Percentiles rank a stretch among this genome's conserved stretches.
These are phyloP conservation scores for Sextonia rubra DNA, from an alignment of 164 flowering plant genomes.

Conservation along the genomic window DNA sequence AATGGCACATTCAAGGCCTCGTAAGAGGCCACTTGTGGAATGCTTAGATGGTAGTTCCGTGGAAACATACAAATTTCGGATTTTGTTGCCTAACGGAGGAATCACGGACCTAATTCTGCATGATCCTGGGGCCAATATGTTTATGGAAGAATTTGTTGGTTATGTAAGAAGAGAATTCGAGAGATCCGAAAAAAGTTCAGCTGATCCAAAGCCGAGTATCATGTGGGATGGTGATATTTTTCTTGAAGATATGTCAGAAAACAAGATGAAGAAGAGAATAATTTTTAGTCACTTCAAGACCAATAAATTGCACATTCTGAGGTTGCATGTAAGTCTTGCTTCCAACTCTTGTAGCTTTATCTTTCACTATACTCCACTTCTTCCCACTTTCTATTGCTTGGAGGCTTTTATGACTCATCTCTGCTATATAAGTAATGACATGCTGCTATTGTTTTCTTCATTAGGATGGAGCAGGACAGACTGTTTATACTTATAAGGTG, in stretches of 20 bases:
- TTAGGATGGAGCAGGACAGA: constrained; percentile 51
- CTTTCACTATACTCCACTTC: neutral
- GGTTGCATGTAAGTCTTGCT: constrained; percentile 44
- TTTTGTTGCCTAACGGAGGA: constrained; percentile 53
- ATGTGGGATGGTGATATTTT: constrained; percentile 38
- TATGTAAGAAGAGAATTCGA: constrained; percentile 25
- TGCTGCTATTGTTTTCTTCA: constrained; percentile 5
- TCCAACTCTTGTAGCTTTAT: neutral
- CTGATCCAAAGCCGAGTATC: constrained; percentile 20
- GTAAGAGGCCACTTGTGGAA: constrained; percentile 10
- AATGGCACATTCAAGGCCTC: constrained; percentile 5
- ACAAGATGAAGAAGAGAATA: constrained; percentile 16
- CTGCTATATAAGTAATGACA: neutral
- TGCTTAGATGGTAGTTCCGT: constrained; percentile 10
- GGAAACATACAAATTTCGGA: constrained; percentile 37
- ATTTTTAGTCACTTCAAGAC: constrained; percentile 32
- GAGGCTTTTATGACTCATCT: neutral
- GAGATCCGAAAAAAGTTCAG: neutral
- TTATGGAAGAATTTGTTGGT: constrained; percentile 26
- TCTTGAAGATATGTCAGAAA: constrained; percentile 41
- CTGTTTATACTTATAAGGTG: constrained; percentile 46
- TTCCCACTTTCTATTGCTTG: neutral
- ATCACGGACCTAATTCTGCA: constrained; percentile 22
- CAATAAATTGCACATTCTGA: constrained; percentile 29
- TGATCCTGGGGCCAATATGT: constrained; percentile 24